Conservation (phyloP, 1,284 basidiomycete species). For the Psilocybe mexicana region DNA sequence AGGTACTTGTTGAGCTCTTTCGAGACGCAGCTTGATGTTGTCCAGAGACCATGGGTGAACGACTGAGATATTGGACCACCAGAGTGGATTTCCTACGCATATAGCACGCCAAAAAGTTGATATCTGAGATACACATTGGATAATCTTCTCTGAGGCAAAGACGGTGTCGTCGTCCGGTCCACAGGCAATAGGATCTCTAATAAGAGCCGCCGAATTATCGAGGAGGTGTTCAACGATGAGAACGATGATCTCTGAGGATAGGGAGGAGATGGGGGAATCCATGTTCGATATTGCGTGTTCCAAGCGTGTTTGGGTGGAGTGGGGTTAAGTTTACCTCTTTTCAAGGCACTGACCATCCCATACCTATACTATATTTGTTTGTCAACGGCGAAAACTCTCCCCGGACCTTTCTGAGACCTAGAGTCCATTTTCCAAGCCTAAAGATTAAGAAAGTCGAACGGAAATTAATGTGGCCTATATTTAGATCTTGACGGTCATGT, state of each 20-base stretch:
- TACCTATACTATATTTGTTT: too few relatives aligned
- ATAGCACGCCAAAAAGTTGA: constrained; percentile 8
- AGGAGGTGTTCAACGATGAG: not conserved
- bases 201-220: not conserved
- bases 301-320: too few relatives aligned
- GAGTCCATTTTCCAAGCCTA: too few relatives aligned
- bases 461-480: too few relatives aligned
- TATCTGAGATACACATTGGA: constrained; percentile 1
- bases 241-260: not conserved
- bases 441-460: too few relatives aligned
- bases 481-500: not conserved
- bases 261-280: not conserved
- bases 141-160: not conserved
- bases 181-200: not conserved
- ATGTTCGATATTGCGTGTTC: not conserved
- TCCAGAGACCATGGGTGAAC: constrained; percentile 4
- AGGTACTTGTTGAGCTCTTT: constrained; percentile 2
- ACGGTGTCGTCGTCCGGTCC: not conserved
- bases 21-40: not conserved
- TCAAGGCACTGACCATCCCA: too few relatives aligned
- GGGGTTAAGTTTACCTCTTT: too few relatives aligned
- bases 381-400: too few relatives aligned
- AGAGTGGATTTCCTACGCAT: constrained; percentile 5
- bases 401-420: too few relatives aligned
- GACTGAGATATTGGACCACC: constrained; percentile 5